Percentiles rank a stretch among this genome's conserved stretches.
Conservation (phyloP, 75 land plant genomes). For the Adiantum capillusveneris region DNA sequence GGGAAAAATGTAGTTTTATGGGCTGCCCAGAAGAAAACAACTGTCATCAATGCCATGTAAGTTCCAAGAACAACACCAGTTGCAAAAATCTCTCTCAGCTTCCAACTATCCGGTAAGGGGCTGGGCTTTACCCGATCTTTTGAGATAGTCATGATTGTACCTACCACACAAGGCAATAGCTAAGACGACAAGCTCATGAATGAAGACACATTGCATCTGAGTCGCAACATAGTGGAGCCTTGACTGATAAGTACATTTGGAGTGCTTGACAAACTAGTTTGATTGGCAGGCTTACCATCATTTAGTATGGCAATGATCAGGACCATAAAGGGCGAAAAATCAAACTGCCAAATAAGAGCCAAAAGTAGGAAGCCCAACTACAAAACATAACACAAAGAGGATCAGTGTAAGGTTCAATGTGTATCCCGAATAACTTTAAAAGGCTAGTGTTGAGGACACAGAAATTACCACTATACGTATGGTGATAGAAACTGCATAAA, state of each 20-base stretch:
- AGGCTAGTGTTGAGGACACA: background rate
- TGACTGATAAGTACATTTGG: background rate
- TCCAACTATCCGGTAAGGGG: slow-evolving; percentile 79
- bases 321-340: slow-evolving; percentile 80
- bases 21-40: slow-evolving; percentile 53
- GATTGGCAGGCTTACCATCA: slow-evolving; percentile 28
- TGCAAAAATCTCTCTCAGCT: slow-evolving; percentile 65
- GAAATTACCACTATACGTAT: slow-evolving; percentile 74
- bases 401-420: background rate
- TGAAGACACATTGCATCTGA: background rate
- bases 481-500: slow-evolving; percentile 86
- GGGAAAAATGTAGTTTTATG: slow-evolving; percentile 48
- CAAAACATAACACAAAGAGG: background rate
- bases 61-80: slow-evolving; percentile 64
- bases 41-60: slow-evolving; percentile 63
- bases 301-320: slow-evolving; percentile 72
- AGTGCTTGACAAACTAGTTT: background rate
- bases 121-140: slow-evolving; percentile 70
- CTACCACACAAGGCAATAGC: no score
- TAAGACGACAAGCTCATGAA: background rate
- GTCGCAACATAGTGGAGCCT: background rate
- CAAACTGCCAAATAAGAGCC: slow-evolving; percentile 64
- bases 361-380: slow-evolving; percentile 59
- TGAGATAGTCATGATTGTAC: slow-evolving; percentile 73
- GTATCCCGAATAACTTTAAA: background rate